Evolutionary conservation across 2,329 filamentous ascomycete species (phyloP).

Genomic region (Pyricularia sp.): DNA sequence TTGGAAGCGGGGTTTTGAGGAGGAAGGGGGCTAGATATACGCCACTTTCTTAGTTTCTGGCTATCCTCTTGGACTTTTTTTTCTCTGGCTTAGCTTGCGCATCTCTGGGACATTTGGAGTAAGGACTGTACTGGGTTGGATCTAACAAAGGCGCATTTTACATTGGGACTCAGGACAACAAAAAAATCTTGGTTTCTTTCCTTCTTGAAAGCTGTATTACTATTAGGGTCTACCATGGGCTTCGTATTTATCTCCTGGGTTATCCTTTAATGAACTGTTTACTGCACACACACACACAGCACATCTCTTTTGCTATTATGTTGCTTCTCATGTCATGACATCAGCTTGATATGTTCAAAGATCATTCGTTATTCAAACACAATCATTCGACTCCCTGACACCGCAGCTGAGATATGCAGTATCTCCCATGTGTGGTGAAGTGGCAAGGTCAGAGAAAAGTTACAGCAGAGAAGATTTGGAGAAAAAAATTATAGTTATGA

Average conservation of each 20-base stretch:
- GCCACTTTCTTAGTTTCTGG: not conserved
- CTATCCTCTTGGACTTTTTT: not conserved
- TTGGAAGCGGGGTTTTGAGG: not conserved
- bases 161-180: not conserved
- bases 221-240: not conserved
- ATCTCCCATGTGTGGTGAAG: not conserved
- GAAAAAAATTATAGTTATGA: not conserved
- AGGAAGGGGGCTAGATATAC: not conserved
- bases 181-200: not conserved
- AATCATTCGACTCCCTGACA: not conserved
- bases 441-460: not conserved
- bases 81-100: not conserved
- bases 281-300: not conserved
- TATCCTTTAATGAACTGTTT: not conserved
- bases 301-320: not conserved
- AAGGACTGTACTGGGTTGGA: not conserved
- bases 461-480: not conserved
- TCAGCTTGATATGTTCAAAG: not conserved
- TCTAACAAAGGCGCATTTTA: not conserved
- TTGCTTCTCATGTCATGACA: not conserved
- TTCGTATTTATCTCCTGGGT: not conserved
- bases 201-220: not conserved
- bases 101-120: conserved; percentile 18
- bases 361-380: not conserved
- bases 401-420: not conserved